phyloP scores from a whole-genome alignment of 163 green algal species.

The Coccomyxa subellipsoidea region DNA sequence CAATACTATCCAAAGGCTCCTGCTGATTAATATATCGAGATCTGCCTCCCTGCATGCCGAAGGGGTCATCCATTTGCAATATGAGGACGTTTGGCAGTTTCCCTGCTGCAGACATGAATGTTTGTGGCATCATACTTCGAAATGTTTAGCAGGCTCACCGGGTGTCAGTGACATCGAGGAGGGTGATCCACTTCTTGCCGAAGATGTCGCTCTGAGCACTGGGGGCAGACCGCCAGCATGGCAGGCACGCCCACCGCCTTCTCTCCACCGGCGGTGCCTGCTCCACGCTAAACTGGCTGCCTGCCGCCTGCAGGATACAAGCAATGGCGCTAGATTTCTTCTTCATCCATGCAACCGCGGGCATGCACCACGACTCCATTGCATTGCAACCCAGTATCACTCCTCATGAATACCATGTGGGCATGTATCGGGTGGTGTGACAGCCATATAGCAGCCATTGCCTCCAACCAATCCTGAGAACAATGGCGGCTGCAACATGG shows the following conservation, averaged over 20 bases:
- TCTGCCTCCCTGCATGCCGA: not conserved
- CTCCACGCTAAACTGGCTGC: not conserved
- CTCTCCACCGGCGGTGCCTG: not conserved
- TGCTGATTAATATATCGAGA: not conserved
- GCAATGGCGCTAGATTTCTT: not conserved
- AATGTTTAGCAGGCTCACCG: no score
- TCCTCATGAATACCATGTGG: no score
- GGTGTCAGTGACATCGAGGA: conserved; percentile 17
- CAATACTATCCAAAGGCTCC: not conserved
- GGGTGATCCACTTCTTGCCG: conserved; percentile 29
- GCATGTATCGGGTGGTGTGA: no score
- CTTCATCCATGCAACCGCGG: no score
- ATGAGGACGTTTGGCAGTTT: not conserved
- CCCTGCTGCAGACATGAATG: not conserved
- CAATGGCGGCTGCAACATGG: no score
- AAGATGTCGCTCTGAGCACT: conserved; percentile 16
- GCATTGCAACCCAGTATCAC: no score
- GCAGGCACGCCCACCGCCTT: not conserved
- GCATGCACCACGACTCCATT: no score
- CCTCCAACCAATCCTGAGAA: no score
- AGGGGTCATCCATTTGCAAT: no score
- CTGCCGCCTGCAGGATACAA: not conserved
- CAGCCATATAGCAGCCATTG: no score
- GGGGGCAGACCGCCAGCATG: not conserved
- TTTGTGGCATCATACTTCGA: no score